Evolutionary conservation across 805 yeast species (phyloP), one percentile per base, ranked within the genome.

Genomic region (Metschnikowia similis): DNA sequence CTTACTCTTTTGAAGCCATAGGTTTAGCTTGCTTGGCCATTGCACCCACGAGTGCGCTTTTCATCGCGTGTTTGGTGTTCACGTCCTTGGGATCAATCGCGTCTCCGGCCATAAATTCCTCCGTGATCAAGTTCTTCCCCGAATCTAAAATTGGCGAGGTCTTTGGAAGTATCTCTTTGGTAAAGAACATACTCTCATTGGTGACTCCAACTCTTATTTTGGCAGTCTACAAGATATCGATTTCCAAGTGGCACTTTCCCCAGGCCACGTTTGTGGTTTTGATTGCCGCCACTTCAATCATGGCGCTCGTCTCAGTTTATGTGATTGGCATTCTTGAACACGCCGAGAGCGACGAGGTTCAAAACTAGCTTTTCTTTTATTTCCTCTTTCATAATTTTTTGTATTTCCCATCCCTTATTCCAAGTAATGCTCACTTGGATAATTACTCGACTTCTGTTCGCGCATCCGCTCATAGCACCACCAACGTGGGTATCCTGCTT

Each of bases 101-200:
- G 2, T 44, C 53, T 3, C 92, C 94, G 0, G 73, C 84, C 0
- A 54, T 84, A 9, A 84, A 81, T 58, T 74, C 85, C 0, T 56
- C 86, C 1, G 66, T 85, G 9, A 73, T 83, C 48, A 87, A 87
- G 62, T 82, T 83, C 62, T 79, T 75, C 52, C 80, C 81, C 1
- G 81, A 80, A 37, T 72, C 76, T 11, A 76, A 76, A 53, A 74
- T 81, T 4, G 95, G 95, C 14, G 89, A 85, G 63, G 71, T 84
- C 14, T 85, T 85, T 66, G 90, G 92, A 8, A 89, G 85, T 0
- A 63, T 85, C 40, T 80, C 89, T 0, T 62, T 86, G 45, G 61
- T 84, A 14, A 80, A 82, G 60, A 83, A 81, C 54, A 44, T 77
- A 0, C 64, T 77, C 4, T 65, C 70, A 51, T 66, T 84, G 51